A percentile compares a stretch with the other conserved stretches of the same genome.
phyloP scores from a whole-genome alignment of 148 eudicot genomes.

The Pouteria glomerata region DNA sequence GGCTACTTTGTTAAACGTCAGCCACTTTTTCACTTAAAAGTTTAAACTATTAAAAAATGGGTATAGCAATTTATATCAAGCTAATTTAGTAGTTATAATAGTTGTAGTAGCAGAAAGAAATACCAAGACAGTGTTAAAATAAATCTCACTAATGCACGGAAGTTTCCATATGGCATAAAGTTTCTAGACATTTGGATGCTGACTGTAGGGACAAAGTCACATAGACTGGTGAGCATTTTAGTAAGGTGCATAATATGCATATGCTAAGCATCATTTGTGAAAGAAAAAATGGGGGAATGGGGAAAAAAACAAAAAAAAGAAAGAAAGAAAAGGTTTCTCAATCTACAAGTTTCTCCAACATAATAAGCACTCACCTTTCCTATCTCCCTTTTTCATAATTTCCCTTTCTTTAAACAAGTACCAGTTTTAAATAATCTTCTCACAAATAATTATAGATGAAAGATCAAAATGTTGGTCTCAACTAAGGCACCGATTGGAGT shows the following conservation, averaged over 20 bases:
- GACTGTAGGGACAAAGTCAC: neutral
- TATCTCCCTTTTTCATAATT: neutral
- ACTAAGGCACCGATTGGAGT: too few relatives aligned
- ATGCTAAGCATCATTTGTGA: too few relatives aligned
- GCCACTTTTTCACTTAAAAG: too few relatives aligned
- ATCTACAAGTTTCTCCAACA: neutral
- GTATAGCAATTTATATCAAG: too few relatives aligned
- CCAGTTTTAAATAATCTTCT: too few relatives aligned
- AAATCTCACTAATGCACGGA: neutral
- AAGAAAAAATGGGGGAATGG: too few relatives aligned
- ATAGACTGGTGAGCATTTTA: neutral
- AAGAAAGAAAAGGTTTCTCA: neutral
- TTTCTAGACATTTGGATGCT: neutral
- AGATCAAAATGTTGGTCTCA: neutral
- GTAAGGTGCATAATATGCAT: neutral
- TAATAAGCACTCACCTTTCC: neutral
- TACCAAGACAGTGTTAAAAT: neutral
- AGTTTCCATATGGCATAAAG: neutral
- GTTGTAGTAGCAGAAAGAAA: too few relatives aligned
- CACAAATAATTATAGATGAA: neutral
- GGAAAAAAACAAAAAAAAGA: too few relatives aligned
- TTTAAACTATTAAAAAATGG: too few relatives aligned
- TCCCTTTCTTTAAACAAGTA: neutral
- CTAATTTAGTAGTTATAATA: too few relatives aligned
- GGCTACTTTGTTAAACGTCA: too few relatives aligned